Conservation (phyloP, 2,329 filamentous ascomycete genomes). For the Trichoderma koningiopsis region DNA sequence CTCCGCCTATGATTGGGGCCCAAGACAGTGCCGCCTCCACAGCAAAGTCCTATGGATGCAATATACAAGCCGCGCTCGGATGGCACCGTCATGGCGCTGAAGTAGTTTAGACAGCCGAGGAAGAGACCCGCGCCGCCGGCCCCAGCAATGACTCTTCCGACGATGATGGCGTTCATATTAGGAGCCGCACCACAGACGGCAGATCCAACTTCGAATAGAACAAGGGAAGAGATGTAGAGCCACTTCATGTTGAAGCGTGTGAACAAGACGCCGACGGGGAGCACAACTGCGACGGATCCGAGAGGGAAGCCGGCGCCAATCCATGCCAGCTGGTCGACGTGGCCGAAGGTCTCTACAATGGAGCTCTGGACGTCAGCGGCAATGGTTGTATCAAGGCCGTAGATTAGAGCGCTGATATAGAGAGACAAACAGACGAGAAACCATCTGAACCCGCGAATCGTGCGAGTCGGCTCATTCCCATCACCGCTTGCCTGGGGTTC, state of each 20-base stretch:
- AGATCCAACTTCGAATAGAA: conserved; percentile 35
- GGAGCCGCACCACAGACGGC: conserved; percentile 47
- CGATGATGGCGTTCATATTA: conserved; percentile 49
- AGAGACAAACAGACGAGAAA: neutral
- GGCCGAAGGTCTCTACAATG: conserved; percentile 42
- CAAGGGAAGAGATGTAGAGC: conserved; percentile 35
- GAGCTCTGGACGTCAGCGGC: conserved; percentile 50
- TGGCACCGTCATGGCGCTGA: neutral
- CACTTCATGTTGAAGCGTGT: conserved; percentile 49
- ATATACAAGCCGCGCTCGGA: neutral
- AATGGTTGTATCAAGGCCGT: conserved; percentile 48
- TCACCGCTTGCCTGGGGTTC: too few species aligned
- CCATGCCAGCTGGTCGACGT: conserved; percentile 46
- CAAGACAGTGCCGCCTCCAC: neutral
- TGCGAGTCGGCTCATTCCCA: too few species aligned
- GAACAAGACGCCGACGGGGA: conserved; percentile 41
- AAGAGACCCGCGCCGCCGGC: conserved; percentile 47
- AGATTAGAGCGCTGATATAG: neutral
- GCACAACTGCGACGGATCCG: conserved; percentile 42
- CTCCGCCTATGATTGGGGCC: neutral
- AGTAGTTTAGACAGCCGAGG: conserved; percentile 30
- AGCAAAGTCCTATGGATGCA: neutral
- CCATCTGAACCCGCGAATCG: neutral
- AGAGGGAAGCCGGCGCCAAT: conserved; percentile 44
- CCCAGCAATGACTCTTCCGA: conserved; percentile 46